Evolutionary conservation across 2,329 filamentous ascomycete species (phyloP), one percentile per base, ranked within the genome.

Genomic region (Colletotrichum plurivorum): DNA sequence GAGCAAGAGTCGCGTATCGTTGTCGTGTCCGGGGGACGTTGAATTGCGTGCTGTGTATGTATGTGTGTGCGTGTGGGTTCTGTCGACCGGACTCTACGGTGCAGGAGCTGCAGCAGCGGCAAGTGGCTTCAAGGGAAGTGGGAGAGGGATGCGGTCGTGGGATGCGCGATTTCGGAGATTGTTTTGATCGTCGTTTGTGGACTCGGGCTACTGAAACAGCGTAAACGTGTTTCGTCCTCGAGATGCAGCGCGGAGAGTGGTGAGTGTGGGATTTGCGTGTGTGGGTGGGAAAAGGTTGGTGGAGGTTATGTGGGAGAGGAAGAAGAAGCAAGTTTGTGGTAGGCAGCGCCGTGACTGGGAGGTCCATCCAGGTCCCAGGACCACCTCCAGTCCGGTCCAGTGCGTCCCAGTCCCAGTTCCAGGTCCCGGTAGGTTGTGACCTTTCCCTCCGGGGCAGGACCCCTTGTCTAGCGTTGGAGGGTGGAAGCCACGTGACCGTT

Each of bases 271-370:
- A 22, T 67, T 65, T 53, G 7, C 18, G 39, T 46, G 31, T 36
- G 31, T 36, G 31, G 31, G 31, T 36, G 31, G 31, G 49, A 36
- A 27, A 56, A 55, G 61, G 49, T 59, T 20, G 36, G 57, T 55
- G 45, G 46, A 52, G 62, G 51, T 59, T 31, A 45, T 56, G 63
- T 69, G 66, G 61, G 54, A 65, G 64, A 53, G 53, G 53, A 55
- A 55, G 56, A 69, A 69, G 63, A 68, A 68, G 64, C 67, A 70
- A 70, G 67, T 70, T 68, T 70, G 53, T 67, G 27, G 63, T 60
- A 57, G 39, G 18, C 16, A 18, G 16, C 18, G 45, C 18, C 45
- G 45, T 68, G 39, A 58, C 20, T 31, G 12, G 43, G 52, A n/a
- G 18, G 45, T 18, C n/a, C 46, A 9, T 22, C 18, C n/a, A 36